Evolutionary conservation across 1,284 basidiomycete species (phyloP).

Genomic region (Psilocybe mexicana): DNA sequence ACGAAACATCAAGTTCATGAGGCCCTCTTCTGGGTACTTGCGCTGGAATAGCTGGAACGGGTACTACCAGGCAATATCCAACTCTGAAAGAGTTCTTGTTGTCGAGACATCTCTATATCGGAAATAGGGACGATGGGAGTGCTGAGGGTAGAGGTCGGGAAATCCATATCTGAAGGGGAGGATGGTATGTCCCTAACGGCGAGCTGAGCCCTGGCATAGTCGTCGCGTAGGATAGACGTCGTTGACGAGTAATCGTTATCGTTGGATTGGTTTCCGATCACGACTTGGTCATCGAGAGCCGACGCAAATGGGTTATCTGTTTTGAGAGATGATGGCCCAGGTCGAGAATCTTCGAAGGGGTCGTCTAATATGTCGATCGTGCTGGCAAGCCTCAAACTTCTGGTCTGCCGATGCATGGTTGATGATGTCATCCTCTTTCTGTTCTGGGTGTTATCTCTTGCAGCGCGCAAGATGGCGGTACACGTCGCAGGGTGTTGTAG

Average conservation of each 20-base stretch:
- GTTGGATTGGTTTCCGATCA: conserved; percentile 1
- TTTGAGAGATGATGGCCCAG: conserved; percentile 15
- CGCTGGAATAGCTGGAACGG: conserved; percentile 13
- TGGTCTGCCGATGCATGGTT: conserved; percentile 11
- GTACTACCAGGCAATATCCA: conserved; percentile 24
- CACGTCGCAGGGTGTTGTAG: conserved; percentile 51
- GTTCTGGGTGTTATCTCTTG: conserved; percentile 17
- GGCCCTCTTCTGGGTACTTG: neutral
- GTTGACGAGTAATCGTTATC: neutral
- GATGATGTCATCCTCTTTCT: conserved; percentile 3
- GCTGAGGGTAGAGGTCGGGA: conserved; percentile 20
- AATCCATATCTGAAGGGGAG: conserved; percentile 7
- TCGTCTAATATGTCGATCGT: conserved; percentile 24
- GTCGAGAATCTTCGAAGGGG: conserved; percentile 34
- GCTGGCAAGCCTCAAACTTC: conserved; percentile 12
- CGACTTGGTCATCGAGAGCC: conserved; percentile 11
- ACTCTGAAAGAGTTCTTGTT: conserved; percentile 27
- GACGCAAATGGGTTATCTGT: conserved; percentile 18
- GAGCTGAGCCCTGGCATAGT: neutral
- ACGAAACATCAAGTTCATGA: neutral
- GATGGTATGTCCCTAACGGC: neutral
- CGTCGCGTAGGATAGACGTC: neutral
- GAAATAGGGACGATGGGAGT: conserved; percentile 28
- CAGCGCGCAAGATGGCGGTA: conserved; percentile 25
- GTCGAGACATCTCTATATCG: conserved; percentile 20